These are phyloP conservation scores for Sechiopsis laciniata DNA, from an alignment of 306 rosid species.

Conservation along the genomic window DNA sequence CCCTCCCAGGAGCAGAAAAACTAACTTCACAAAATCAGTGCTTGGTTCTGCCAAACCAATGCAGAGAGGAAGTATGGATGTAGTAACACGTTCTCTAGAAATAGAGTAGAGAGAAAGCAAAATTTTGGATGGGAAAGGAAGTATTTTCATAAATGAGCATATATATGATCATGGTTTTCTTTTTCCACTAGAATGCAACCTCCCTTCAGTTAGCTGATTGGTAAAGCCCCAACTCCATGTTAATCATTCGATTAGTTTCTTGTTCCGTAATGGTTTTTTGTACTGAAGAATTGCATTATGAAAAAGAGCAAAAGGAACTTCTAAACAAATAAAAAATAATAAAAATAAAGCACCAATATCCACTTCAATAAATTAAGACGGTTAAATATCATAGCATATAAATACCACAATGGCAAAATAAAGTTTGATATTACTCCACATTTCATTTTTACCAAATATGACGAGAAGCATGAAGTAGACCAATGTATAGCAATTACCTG, in stretches of 20 bases:
- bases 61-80: neutral
- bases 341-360: neutral
- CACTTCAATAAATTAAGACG: slow-evolving; percentile 1
- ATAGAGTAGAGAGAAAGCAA: neutral
- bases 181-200: neutral
- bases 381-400: neutral
- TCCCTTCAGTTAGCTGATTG: neutral
- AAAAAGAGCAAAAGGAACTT: neutral
- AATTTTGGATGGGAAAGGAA: neutral
- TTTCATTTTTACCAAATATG: neutral
- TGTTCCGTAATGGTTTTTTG: neutral
- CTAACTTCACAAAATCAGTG: neutral
- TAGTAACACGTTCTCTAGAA: neutral
- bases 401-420: neutral
- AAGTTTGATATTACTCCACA: neutral
- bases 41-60: neutral
- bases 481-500: slow-evolving; percentile 46
- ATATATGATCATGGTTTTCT: no score
- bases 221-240: neutral
- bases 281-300: neutral
- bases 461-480: neutral
- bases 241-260: neutral
- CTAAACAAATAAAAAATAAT: neutral
- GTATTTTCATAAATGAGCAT: neutral
- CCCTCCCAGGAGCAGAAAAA: neutral